These are phyloP conservation scores for Pythium periplocum DNA, from an alignment of 352 stramenopile species.

Conservation along the genomic window DNA sequence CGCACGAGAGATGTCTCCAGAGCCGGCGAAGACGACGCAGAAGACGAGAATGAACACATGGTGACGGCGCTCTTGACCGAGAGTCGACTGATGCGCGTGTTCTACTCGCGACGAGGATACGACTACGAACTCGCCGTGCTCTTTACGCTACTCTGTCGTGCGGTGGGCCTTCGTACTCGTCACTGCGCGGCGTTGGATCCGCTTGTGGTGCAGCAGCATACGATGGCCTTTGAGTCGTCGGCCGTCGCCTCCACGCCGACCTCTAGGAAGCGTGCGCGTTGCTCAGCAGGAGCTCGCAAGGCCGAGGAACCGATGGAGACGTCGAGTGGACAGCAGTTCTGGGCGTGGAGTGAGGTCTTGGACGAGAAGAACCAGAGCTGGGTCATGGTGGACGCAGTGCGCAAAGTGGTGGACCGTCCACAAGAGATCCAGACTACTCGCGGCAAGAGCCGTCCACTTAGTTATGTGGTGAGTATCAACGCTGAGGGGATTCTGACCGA, in stretches of 20 bases:
- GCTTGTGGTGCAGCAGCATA: slow-evolving; percentile 32
- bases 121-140: slow-evolving; percentile 52
- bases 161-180: slow-evolving; percentile 44
- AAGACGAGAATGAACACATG: not conserved
- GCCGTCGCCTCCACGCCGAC: not conserved
- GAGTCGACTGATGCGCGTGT: slow-evolving; percentile 39
- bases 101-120: slow-evolving; percentile 37
- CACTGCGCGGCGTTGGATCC: slow-evolving; percentile 43
- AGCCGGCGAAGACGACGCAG: slow-evolving; percentile 5
- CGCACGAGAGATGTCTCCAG: slow-evolving; percentile 5
- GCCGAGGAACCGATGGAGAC: slow-evolving; percentile 8
- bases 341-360: slow-evolving; percentile 67
- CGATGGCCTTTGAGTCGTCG: slow-evolving; percentile 34
- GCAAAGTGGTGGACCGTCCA: slow-evolving; percentile 37
- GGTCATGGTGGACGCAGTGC: slow-evolving; percentile 54
- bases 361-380: slow-evolving; percentile 42
- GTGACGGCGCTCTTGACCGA: slow-evolving; percentile 32
- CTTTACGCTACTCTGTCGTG: slow-evolving; percentile 59
- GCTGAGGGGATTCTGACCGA: slow-evolving; percentile 45
- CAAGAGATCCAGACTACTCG: slow-evolving; percentile 44
- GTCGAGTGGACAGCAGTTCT: slow-evolving; percentile 24
- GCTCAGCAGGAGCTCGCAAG: not conserved
- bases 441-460: slow-evolving; percentile 42
- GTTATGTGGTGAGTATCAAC: slow-evolving; percentile 60
- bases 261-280: slow-evolving; percentile 7